Evolutionary conservation across 768 basidiomycete species (phyloP).

Genomic region (Butyriboletus loyo): DNA sequence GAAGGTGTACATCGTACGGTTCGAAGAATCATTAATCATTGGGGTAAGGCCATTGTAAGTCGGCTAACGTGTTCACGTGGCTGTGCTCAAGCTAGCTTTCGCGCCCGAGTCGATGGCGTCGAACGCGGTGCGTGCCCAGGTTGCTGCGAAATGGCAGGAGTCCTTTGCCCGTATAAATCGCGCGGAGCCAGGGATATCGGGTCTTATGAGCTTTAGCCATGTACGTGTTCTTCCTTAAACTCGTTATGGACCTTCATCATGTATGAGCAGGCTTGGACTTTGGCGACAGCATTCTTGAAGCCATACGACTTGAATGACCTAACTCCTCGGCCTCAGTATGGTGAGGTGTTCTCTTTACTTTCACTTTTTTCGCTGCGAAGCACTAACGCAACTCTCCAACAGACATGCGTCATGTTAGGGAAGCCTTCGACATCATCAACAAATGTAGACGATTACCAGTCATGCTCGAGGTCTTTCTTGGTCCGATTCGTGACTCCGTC

Average conservation of each 20-base stretch:
- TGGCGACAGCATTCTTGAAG: slow-evolving; percentile 51
- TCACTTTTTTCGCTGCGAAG: neutral
- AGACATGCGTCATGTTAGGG: slow-evolving; percentile 50
- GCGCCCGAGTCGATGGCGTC: slow-evolving; percentile 49
- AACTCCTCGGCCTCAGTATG: slow-evolving; percentile 27
- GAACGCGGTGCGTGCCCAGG: slow-evolving; percentile 60
- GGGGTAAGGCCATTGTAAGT: too few relatives aligned
- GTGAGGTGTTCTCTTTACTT: slow-evolving; percentile 15
- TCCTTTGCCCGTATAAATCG: slow-evolving; percentile 64
- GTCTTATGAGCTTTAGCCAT: slow-evolving; percentile 62
- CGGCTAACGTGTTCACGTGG: slow-evolving; percentile 12
- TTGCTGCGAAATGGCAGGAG: slow-evolving; percentile 70
- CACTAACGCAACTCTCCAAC: slow-evolving; percentile 1
- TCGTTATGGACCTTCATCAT: neutral
- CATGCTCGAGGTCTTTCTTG: slow-evolving; percentile 69
- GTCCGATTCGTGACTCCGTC: slow-evolving; percentile 36
- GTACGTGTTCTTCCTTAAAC: slow-evolving; percentile 30
- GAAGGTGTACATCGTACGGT: too few relatives aligned
- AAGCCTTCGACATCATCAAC: slow-evolving; percentile 58
- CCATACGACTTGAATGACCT: slow-evolving; percentile 50
- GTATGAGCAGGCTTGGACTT: slow-evolving; percentile 54
- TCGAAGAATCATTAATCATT: too few relatives aligned
- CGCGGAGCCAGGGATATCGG: slow-evolving; percentile 56
- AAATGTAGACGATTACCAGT: slow-evolving; percentile 58
- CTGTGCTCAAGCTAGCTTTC: slow-evolving; percentile 8